Base-by-base conservation (phyloP, 768 basidiomycete species). In the Hysterangium stoloniferum region DNA sequence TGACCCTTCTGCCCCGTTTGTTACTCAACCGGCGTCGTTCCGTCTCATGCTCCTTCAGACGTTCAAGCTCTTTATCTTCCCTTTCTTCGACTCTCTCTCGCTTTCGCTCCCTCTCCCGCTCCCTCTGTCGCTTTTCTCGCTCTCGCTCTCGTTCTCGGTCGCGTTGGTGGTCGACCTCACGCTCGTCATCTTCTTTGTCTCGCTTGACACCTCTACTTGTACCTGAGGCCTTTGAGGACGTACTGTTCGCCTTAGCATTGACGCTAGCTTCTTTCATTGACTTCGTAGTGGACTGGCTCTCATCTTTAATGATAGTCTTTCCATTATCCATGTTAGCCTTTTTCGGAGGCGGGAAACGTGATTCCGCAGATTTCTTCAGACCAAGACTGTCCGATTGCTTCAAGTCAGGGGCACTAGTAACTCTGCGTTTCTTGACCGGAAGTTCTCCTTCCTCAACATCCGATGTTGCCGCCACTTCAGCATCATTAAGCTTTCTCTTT, bases 401-500 rank as follows among this genome's bases (percentile, higher is more conserved):
- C 25, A 25, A 12, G 4, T 38, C 37, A 27, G 20, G 20, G 17
- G 22, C 11, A 37, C n/a, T 22, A 38, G 17, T 41, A 28, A 41
- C 36, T 31, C 34, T 50, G 37, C 48, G 48, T 29, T 40, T 50
- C 19, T 50, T 50, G 12, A 22, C 20, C 6, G 36, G 6, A 38
- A 50, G 33, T 20, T 50, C 48, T 15, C 48, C 48, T 22, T 50
- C 48, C 28, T 50, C 48, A 35, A 50, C 33, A 22, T 50, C 48
- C 24, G 38, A 50, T 17, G 19, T 42, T 4, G 17, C 36, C n/a
- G 38, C 48, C 12, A 25, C 3, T 8, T 50, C 38, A 15, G 33
- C 2, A 5, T 50, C 48, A 4, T 25, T 15, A 31, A 41, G n/a
- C 15, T 29, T 50, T 41, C 48, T 22, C 28, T 50, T 50, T n/a